phyloP scores from a whole-genome alignment of 306 rosid genomes.

The Luffa aegyptiaca region DNA sequence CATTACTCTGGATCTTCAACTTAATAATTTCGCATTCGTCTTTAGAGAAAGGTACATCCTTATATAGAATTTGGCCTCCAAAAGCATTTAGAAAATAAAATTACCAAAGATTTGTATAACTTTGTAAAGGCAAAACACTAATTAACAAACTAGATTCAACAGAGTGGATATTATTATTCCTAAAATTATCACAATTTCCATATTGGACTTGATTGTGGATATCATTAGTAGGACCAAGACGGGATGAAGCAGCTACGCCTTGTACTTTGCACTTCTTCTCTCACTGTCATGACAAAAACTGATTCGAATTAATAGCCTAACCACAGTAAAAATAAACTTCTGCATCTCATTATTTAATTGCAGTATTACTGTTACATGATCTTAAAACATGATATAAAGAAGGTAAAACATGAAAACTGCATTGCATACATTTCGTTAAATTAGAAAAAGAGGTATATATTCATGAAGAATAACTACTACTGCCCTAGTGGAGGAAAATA shows the following conservation, averaged over 20 bases:
- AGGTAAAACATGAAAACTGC: not conserved
- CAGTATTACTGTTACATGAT: constrained; percentile 42
- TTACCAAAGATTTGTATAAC: constrained; percentile 39
- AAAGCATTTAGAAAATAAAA: constrained; percentile 18
- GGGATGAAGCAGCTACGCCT: constrained; percentile 26
- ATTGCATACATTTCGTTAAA: not conserved
- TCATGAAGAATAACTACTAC: not conserved
- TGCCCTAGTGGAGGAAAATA: not conserved
- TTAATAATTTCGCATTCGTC: constrained; percentile 83
- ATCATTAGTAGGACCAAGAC: constrained; percentile 56
- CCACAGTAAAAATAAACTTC: not conserved
- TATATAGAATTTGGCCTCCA: constrained; percentile 89
- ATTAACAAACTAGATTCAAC: constrained; percentile 48
- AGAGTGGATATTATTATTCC: constrained; percentile 42
- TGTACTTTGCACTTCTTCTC: constrained; percentile 50
- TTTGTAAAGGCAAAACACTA: constrained; percentile 87
- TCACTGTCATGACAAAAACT: constrained; percentile 53
- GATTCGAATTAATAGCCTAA: not conserved
- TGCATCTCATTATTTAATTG: constrained; percentile 22
- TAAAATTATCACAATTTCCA: constrained; percentile 62
- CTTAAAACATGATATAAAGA: not conserved
- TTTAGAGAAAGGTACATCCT: constrained; percentile 64
- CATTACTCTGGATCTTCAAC: constrained; percentile 77
- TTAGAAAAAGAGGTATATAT: not conserved
- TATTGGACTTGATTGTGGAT: constrained; percentile 67